A percentile compares a stretch with the other conserved stretches of the same genome.
These are phyloP conservation scores for Podila minutissima DNA, from an alignment of 192 early-diverging fungal genomes.

Conservation along the genomic window DNA sequence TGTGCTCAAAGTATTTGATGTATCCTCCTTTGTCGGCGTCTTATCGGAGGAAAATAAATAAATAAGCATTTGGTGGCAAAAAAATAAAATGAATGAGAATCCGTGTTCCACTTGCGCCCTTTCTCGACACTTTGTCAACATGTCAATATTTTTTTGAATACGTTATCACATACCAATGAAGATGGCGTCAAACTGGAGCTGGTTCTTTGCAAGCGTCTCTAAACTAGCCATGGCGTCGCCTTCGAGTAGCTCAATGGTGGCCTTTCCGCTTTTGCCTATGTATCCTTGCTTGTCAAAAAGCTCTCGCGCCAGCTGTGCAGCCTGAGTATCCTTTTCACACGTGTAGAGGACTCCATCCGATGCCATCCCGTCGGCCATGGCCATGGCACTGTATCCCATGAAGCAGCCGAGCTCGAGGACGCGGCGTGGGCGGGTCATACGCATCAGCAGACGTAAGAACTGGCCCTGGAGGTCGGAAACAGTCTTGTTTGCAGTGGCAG, in stretches of 20 bases:
- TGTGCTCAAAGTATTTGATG: slow-evolving; percentile 67
- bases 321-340: slow-evolving; percentile 64
- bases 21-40: slow-evolving; percentile 81
- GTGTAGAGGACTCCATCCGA: slow-evolving; percentile 51
- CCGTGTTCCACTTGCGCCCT: no score
- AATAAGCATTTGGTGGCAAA: background rate
- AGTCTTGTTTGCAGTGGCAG: slow-evolving; percentile 52
- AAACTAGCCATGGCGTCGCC: slow-evolving; percentile 10
- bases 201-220: slow-evolving; percentile 3
- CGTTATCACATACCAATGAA: slow-evolving; percentile 56
- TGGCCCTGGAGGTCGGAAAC: slow-evolving; percentile 60
- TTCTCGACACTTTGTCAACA: background rate
- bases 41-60: background rate
- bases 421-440: slow-evolving; percentile 55
- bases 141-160: background rate
- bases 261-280: no score
- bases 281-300: slow-evolving; percentile 26
- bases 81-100: background rate
- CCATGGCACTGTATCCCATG: slow-evolving; percentile 70
- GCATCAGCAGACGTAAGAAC: slow-evolving; percentile 59
- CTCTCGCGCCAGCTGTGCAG: slow-evolving; percentile 54
- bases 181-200: slow-evolving; percentile 64
- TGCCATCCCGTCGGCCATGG: slow-evolving; percentile 72
- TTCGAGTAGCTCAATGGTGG: slow-evolving; percentile 21
- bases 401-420: slow-evolving; percentile 78